Conservation (phyloP, 129 eudicot genomes). For the Dittrichia graveolens region DNA sequence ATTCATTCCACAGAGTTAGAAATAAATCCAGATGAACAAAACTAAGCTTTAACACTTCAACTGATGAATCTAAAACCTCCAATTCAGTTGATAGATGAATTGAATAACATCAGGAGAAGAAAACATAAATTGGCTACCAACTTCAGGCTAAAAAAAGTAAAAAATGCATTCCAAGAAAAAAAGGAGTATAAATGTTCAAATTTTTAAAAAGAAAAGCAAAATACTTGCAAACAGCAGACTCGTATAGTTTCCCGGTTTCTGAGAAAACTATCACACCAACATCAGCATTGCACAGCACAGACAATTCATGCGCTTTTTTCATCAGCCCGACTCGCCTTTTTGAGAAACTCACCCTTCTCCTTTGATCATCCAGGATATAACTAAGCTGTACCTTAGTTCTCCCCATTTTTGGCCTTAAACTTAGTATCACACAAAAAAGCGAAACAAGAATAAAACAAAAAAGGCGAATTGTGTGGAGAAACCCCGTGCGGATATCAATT, state of each 20-base stretch:
- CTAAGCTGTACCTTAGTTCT: constrained; percentile 38
- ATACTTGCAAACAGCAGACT: constrained; percentile 32
- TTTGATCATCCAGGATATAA: constrained; percentile 41
- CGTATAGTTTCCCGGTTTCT: constrained; percentile 41
- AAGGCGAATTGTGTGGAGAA: constrained; percentile 10
- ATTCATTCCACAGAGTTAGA: background rate
- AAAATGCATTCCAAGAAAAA: background rate
- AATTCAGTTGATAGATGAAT: background rate
- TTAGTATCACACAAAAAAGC: constrained; percentile 5
- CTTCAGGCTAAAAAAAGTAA: background rate
- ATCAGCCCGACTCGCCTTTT: constrained; percentile 44
- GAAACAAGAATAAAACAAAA: background rate
- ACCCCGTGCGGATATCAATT: constrained; percentile 17
- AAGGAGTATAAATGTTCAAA: background rate
- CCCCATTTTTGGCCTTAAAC: constrained; percentile 27
- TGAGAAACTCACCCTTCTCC: constrained; percentile 44
- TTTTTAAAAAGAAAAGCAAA: background rate
- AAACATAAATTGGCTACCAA: background rate
- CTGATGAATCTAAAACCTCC: constrained; percentile 27
- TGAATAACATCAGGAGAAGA: background rate
- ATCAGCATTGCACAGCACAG: constrained; percentile 47
- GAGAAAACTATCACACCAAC: constrained; percentile 44
- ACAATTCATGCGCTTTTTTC: constrained; percentile 44
- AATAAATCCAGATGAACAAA: constrained; percentile 19
- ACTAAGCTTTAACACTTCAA: background rate